phyloP scores from a whole-genome alignment of 2,329 filamentous ascomycete genomes.

The Fusarium verticillioides region DNA sequence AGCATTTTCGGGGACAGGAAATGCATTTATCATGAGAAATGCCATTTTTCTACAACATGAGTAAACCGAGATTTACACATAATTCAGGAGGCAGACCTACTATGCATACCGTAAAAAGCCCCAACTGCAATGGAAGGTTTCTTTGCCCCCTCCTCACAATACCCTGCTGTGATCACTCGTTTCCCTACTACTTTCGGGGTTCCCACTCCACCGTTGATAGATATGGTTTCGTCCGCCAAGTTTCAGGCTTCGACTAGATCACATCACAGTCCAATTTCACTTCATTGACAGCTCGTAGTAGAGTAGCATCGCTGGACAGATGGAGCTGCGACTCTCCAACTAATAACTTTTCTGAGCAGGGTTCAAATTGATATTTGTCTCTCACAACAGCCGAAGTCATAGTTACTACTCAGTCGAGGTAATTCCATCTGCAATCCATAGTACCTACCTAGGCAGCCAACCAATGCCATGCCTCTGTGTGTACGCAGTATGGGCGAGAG shows the following conservation, averaged over 20 bases:
- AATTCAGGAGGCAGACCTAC: neutral
- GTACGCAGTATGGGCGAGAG: neutral
- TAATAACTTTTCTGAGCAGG: conserved; percentile 2
- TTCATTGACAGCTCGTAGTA: neutral
- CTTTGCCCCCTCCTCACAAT: neutral
- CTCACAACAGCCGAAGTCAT: neutral
- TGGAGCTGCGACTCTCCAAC: conserved; percentile 3
- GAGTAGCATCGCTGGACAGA: conserved; percentile 12
- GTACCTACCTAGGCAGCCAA: neutral
- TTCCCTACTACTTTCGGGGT: conserved; percentile 23
- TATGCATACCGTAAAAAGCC: neutral
- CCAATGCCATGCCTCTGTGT: neutral
- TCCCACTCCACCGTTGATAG: conserved; percentile 12
- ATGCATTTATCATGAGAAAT: neutral
- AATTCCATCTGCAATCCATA: neutral
- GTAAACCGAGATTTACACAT: neutral
- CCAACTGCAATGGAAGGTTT: neutral
- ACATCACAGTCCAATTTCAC: conserved; percentile 10
- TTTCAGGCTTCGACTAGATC: conserved; percentile 28
- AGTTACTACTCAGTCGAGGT: neutral
- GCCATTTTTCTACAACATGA: neutral
- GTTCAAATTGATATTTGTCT: neutral
- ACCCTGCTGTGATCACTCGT: conserved; percentile 18
- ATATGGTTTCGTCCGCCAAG: conserved; percentile 26
- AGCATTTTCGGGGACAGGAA: neutral